These are phyloP conservation scores for Phytophthora sansomeana DNA, from an alignment of 352 stramenopile species.

Conservation along the genomic window DNA sequence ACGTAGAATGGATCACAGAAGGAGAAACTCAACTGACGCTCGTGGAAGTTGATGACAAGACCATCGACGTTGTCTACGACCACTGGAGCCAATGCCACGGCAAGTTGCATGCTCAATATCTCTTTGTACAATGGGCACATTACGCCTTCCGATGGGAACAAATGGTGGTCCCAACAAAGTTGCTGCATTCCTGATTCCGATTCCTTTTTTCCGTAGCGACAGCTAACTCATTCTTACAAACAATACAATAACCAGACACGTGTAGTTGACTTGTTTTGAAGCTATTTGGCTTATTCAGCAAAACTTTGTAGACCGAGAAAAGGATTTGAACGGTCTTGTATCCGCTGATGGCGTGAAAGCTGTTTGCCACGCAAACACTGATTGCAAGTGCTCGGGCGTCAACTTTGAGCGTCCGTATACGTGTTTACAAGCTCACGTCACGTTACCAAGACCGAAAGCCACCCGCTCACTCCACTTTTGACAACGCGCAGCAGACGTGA, in stretches of 20 bases:
- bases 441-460: not conserved
- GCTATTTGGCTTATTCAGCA: too few relatives aligned
- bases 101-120: conserved; percentile 43
- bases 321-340: too few relatives aligned
- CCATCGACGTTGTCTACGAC: conserved; percentile 37
- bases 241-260: too few relatives aligned
- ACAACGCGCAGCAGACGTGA: not conserved
- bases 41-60: conserved; percentile 22
- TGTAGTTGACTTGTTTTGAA: too few relatives aligned
- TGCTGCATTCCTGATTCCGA: too few relatives aligned
- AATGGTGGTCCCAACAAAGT: conserved; percentile 9
- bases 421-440: not conserved
- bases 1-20: conserved; percentile 41
- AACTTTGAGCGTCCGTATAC: not conserved
- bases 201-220: too few relatives aligned
- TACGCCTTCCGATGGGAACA: conserved; percentile 43
- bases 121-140: conserved; percentile 55
- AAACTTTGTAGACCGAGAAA: too few relatives aligned
- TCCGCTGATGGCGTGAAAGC: not conserved
- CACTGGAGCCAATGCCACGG: conserved; percentile 42
- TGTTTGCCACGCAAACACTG: not conserved
- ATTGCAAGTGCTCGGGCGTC: not conserved
- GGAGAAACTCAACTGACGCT: conserved; percentile 35
- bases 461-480: not conserved
- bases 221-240: too few relatives aligned